These are phyloP conservation scores for Alopecurus myosuroides DNA, from an alignment of 176 grass and related monocot species.

Conservation along the genomic window DNA sequence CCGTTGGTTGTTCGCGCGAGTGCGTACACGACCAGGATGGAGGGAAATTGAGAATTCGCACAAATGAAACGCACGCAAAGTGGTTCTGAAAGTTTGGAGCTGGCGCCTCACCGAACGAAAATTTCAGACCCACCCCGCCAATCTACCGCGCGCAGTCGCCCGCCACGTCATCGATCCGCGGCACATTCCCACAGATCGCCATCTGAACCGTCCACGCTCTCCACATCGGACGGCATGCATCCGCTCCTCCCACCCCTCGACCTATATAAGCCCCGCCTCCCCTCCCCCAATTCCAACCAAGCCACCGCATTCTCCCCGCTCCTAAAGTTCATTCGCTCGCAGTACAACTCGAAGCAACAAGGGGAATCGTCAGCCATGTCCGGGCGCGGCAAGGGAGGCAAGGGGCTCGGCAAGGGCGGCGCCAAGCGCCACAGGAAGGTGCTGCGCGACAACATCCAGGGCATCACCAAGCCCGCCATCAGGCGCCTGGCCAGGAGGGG, in stretches of 20 bases:
- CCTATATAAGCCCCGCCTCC: not conserved
- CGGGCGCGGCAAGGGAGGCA: conserved; percentile 31
- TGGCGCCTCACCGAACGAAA: not conserved
- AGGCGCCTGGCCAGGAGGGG: conserved; percentile 34
- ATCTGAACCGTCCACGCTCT: not conserved
- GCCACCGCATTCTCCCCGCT: not conserved
- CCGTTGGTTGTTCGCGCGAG: no score
- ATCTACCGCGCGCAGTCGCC: not conserved
- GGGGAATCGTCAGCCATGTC: not conserved
- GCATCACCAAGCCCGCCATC: conserved; percentile 61
- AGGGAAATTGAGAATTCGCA: not conserved
- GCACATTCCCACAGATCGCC: not conserved
- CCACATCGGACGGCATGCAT: not conserved
- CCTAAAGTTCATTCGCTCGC: no score
- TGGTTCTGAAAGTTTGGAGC: not conserved
- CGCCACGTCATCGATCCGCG: not conserved
- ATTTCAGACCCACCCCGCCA: not conserved
- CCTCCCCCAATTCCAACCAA: not conserved
- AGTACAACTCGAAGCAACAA: not conserved
- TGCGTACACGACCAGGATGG: no score
- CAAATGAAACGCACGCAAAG: not conserved
- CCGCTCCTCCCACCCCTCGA: not conserved
- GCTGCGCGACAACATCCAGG: conserved; percentile 49
- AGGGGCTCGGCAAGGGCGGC: conserved; percentile 42
- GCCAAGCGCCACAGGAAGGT: conserved; percentile 48